Base-by-base conservation (phyloP, 371 early-diverging fungal genomes). In the Catenaria anguillulae region DNA sequence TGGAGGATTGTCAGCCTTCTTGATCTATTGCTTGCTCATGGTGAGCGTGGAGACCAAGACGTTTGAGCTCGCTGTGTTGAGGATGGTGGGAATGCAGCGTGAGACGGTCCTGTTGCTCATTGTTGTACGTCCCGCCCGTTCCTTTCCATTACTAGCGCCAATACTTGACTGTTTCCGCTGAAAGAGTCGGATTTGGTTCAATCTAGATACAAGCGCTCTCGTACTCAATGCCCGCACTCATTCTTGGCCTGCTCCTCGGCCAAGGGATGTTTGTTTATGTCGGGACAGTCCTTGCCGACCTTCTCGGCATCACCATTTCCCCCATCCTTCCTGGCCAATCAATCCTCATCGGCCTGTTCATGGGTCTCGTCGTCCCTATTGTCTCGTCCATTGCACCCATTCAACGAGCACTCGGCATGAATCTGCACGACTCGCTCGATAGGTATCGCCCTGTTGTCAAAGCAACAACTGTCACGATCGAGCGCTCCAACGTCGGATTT, bases 11-110 rank as follows among this genome's bases (percentile, higher is more conserved):
- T 63, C 65, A 1, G 64, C 67, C 26, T 70, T 70, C 43, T 40
- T 72, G 35, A 66, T 72, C 35, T 71, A 72, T 58, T 62, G 64
- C 52, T 34, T 72, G 48, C 33, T 72, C 48, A 70, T 70, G 68
- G 66, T 63, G 24, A 66, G 65, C 24, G 70, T 72, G 1, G 68
- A 72, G 50, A 66, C 68, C 24, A 55, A 60, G 36, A 66, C 63
- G 4, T 68, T 64, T 54, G 68, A 72, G 54, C 54, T 65, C 40
- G 72, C 70, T 13, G 64, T 72, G 24, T 33, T 68, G 21, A 58
- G 72, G 42, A 70, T 70, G 72, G 46, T 72, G 29, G 72, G 72
- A 13, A 64, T 67, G 63, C 55, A 37, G 33, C 58, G 65, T 23
- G 33, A 19, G 24, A 10, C 59, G 2, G 43, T 63, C 6, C 34